These are phyloP conservation scores for Hyaloraphidium curvatum DNA, from an alignment of 192 early-diverging fungal species.

Conservation along the genomic window DNA sequence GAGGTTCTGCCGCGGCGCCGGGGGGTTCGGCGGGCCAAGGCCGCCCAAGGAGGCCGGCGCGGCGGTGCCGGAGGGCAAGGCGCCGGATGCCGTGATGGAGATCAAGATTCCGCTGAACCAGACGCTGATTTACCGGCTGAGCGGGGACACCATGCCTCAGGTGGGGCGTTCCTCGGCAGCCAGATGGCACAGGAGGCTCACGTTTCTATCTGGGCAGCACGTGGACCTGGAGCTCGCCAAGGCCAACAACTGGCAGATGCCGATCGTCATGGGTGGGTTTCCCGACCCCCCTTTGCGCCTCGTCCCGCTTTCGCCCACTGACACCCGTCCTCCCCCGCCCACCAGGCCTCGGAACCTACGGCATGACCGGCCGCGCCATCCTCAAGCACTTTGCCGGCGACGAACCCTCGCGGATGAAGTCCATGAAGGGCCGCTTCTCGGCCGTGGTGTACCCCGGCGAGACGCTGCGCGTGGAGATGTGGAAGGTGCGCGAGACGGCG, in stretches of 20 bases:
- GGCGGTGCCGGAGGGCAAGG: neutral
- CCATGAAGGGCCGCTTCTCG: conserved; percentile 26
- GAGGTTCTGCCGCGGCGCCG: neutral
- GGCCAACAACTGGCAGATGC: no score
- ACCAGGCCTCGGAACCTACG: no score
- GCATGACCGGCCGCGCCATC: conserved; percentile 21
- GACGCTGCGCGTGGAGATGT: neutral
- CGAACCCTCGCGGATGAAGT: conserved; percentile 32
- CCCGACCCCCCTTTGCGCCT: no score
- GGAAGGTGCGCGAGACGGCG: conserved; percentile 41
- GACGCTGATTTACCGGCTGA: neutral
- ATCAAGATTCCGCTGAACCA: neutral
- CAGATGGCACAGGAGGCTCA: no score
- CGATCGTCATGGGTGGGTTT: no score
- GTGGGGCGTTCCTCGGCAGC: no score
- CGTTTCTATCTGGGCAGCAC: no score
- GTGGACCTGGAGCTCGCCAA: no score
- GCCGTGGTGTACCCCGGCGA: neutral
- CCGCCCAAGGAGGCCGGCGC: neutral
- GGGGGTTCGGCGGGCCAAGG: neutral
- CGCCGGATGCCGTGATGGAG: neutral
- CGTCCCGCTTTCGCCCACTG: no score
- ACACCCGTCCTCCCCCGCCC: no score
- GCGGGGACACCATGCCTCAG: no score
- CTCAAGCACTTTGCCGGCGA: conserved; percentile 29